Evolutionary conservation across 2,329 filamentous ascomycete genomes (phyloP).

Genomic region (Boeremia lycopersici): DNA sequence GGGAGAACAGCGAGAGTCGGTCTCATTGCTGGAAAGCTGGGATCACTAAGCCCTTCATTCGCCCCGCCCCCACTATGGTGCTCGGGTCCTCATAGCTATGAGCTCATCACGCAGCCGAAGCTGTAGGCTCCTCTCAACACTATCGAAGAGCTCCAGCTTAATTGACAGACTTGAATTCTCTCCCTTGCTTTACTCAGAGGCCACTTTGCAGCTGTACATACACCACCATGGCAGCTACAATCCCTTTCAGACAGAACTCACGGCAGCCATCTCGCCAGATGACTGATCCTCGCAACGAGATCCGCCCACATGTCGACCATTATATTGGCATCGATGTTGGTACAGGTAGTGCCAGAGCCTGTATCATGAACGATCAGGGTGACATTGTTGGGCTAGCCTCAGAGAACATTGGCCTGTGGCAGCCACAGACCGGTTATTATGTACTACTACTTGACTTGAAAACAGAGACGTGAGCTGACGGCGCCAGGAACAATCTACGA

Average conservation of each 20-base stretch:
- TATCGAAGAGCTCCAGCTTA: slow-evolving; percentile 18
- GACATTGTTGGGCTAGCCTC: slow-evolving; percentile 73
- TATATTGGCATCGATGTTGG: slow-evolving; percentile 94
- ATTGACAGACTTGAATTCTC: neutral
- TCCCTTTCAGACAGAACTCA: slow-evolving; percentile 37
- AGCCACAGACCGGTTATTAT: slow-evolving; percentile 61
- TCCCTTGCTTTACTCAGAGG: neutral
- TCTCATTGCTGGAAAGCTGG: slow-evolving; percentile 27
- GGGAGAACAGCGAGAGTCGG: slow-evolving; percentile 14
- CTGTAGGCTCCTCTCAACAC: slow-evolving; percentile 41
- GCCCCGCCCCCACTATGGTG: slow-evolving; percentile 43
- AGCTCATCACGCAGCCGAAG: slow-evolving; percentile 44
- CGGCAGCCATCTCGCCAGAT: slow-evolving; percentile 52
- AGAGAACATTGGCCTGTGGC: slow-evolving; percentile 60
- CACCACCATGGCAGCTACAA: slow-evolving; percentile 29
- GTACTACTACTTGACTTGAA: slow-evolving; percentile 41
- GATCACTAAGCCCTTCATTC: slow-evolving; percentile 27
- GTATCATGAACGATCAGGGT: slow-evolving; percentile 89
- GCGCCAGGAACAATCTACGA: slow-evolving; percentile 89
- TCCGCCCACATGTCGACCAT: slow-evolving; percentile 63
- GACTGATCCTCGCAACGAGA: slow-evolving; percentile 61
- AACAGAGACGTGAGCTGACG: slow-evolving; percentile 14
- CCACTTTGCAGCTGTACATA: neutral
- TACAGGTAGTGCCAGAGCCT: slow-evolving; percentile 92
- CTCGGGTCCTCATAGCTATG: slow-evolving; percentile 41